Evolutionary conservation across 352 stramenopile species (phyloP).

Genomic region (Pythium pectinolyticum): DNA sequence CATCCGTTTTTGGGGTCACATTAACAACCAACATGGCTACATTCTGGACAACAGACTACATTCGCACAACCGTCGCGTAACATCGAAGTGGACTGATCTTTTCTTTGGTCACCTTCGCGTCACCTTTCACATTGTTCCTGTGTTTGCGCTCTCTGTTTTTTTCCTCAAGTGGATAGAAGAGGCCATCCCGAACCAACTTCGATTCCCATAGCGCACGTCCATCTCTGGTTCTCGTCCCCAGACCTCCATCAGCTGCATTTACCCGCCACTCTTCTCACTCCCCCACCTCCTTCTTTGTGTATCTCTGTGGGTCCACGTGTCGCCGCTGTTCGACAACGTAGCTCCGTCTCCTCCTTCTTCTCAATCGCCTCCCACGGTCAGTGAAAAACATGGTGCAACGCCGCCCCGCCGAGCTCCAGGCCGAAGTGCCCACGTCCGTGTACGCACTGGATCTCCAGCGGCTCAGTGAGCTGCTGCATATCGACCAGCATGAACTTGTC

Average conservation of each 20-base stretch:
- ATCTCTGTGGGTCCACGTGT: too few species aligned
- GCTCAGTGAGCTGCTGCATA: slow-evolving; percentile 30
- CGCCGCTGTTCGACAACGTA: too few species aligned
- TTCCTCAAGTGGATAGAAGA: background rate
- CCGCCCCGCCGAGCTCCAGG: slow-evolving; percentile 29
- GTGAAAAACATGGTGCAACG: slow-evolving; percentile 21
- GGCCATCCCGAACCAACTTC: background rate
- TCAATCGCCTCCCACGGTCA: background rate
- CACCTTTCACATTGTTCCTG: background rate
- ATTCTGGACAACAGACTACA: background rate
- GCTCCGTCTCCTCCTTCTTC: background rate
- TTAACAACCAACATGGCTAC: background rate
- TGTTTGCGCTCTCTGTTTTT: slow-evolving; percentile 1
- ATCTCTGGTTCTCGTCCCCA: background rate
- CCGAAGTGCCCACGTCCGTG: slow-evolving; percentile 31
- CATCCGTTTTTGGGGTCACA: background rate
- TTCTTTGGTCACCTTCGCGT: slow-evolving; percentile 3
- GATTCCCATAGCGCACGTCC: background rate
- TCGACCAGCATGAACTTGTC: slow-evolving; percentile 32
- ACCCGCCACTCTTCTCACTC: too few species aligned
- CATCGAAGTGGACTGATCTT: background rate
- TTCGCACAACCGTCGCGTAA: background rate
- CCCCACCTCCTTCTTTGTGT: too few species aligned
- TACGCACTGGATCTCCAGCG: slow-evolving; percentile 32
- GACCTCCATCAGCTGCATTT: background rate